Percentiles rank a stretch among this genome's conserved stretches.
phyloP scores from a whole-genome alignment of 2,329 filamentous ascomycete genomes.

The Trichoderma sp. region DNA sequence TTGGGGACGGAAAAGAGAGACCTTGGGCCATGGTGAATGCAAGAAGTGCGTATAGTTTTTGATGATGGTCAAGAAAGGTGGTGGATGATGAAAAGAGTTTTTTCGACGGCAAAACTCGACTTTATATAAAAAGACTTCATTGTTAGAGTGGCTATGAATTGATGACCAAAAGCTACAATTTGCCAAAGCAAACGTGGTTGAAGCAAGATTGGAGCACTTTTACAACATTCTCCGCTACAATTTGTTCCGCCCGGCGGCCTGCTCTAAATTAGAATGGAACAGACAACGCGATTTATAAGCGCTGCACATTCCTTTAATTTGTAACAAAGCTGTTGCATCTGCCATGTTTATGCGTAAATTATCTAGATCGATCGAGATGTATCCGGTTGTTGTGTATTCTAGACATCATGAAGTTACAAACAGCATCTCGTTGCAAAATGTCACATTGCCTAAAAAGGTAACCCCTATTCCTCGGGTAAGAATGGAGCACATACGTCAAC shows the following conservation, averaged over 20 bases:
- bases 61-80: neutral
- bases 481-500: neutral
- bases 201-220: neutral
- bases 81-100: neutral
- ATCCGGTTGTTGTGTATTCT: neutral
- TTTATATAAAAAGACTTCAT: neutral
- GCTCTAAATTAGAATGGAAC: neutral
- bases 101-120: neutral
- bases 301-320: neutral
- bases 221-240: neutral
- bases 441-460: neutral
- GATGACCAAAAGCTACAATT: neutral
- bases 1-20: neutral
- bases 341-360: neutral
- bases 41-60: neutral
- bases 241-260: neutral
- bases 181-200: neutral
- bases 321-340: neutral
- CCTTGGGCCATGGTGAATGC: neutral
- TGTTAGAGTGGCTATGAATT: neutral
- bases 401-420: neutral
- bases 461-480: neutral
- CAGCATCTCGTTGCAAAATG: neutral
- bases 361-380: neutral
- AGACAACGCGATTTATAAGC: neutral